Evolutionary conservation across 805 yeast genomes (phyloP), one percentile per base, ranked within the genome.

Genomic region (Candida sithepensis): DNA sequence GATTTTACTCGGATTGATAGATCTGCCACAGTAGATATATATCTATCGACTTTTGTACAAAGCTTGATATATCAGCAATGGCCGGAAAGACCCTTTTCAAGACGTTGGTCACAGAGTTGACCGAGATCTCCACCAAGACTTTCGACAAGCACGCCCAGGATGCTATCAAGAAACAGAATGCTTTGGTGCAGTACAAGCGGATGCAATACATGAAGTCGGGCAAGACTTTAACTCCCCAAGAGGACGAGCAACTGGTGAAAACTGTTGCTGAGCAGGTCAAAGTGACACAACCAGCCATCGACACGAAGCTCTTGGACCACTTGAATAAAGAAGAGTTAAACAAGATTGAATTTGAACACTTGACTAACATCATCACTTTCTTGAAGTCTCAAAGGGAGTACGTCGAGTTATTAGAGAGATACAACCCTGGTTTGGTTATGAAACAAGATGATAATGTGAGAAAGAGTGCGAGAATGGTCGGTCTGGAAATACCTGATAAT

Each of bases 381-480:
- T 68, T 92, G 45, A 72, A 74, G 44, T 79, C 84, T 52, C 97
- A 92, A 65, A 73, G 94, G 53, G 79, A 74, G 12, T 92, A 89
- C 67, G 81, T 80, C 50, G 91, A 84, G 54, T 73, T 92, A 42
- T 71, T 91, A 39, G 94, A 86, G 55, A 76, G 96, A 55, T 94
- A 92, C 66, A 88, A 91, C 59, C 92, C 96, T 3, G 94, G 96
- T 2, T 72, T 85, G 51, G 79, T 79, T 22, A 79, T 85, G 81
- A 77, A 82, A 22, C 96, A 87, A 59, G 78, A 77, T 44, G 97
- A 92, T 51, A 82, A 84, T 47, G 83, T 92, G 23, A 74, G 82
- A 57, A 79, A 77, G 61, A 85, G 96, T 1, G 99, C 98, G 6
- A 76, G 83, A 47, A 77, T 83, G 53, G 99, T 92, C n/a, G 99